A percentile compares a stretch with the other conserved stretches of the same genome.
phyloP scores from a whole-genome alignment of 1,284 basidiomycete species.

The Ustilago curta region DNA sequence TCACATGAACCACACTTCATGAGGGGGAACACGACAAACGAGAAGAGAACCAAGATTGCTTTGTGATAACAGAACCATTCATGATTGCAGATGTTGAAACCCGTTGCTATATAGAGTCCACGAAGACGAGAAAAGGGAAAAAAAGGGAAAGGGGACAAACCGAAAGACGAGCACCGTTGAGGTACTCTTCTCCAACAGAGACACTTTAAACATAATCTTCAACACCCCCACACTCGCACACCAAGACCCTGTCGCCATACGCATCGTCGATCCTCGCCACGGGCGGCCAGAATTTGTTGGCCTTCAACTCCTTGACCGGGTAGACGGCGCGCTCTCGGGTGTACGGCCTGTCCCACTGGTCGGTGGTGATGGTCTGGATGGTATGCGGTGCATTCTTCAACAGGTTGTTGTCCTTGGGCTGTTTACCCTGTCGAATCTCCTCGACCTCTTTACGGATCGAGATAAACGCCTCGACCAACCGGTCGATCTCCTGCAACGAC shows the following conservation, averaged over 20 bases:
- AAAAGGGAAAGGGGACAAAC: not conserved
- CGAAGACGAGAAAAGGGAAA: not conserved
- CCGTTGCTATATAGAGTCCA: constrained; percentile 11
- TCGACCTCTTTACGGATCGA: constrained; percentile 91
- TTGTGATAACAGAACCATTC: not conserved
- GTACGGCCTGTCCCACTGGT: constrained; percentile 80
- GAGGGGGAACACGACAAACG: not conserved
- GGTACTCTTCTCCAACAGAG: not conserved
- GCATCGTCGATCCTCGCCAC: constrained; percentile 64
- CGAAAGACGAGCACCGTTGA: constrained; percentile 10
- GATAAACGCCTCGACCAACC: constrained; percentile 97
- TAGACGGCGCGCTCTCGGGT: constrained; percentile 59
- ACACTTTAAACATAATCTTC: constrained; percentile 43
- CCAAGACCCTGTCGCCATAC: constrained; percentile 56
- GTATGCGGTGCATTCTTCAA: constrained; percentile 95
- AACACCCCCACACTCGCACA: constrained; percentile 61
- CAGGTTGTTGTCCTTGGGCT: constrained; percentile 76
- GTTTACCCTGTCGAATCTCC: constrained; percentile 84
- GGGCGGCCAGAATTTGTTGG: constrained; percentile 68
- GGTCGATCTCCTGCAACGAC: constrained; percentile 69
- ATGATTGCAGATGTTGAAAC: constrained; percentile 33
- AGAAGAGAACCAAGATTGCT: not conserved
- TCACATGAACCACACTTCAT: no score
- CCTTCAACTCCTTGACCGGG: constrained; percentile 54
- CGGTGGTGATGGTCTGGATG: constrained; percentile 79